Conservation (phyloP, 2,329 filamentous ascomycete genomes). For the Elsinoe australis region DNA sequence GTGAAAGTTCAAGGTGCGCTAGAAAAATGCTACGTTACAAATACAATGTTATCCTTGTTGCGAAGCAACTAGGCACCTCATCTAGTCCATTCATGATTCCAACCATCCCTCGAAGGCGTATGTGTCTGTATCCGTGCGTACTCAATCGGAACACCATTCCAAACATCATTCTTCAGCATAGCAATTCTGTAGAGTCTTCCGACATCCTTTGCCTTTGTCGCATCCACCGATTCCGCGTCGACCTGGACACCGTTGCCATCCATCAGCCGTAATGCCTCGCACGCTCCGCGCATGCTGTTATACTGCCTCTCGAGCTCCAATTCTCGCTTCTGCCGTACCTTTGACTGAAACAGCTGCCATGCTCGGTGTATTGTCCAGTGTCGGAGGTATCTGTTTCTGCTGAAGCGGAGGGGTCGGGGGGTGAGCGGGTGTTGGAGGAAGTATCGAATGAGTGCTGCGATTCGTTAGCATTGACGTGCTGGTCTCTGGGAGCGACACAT, state of each 20-base stretch:
- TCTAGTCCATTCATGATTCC: constrained; percentile 89
- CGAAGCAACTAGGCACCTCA: too few species aligned
- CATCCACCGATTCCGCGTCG: constrained; percentile 23
- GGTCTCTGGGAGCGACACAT: constrained; percentile 16
- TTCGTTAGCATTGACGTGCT: constrained; percentile 2
- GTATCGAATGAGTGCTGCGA: constrained; percentile 57
- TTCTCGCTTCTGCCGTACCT: constrained; percentile 56
- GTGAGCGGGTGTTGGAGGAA: constrained; percentile 61
- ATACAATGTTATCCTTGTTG: too few species aligned
- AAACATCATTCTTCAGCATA: constrained; percentile 85
- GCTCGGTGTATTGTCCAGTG: constrained; percentile 99
- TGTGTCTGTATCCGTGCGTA: constrained; percentile 82
- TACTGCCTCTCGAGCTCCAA: constrained; percentile 70
- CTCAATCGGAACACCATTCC: constrained; percentile 78
- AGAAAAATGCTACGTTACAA: too few species aligned
- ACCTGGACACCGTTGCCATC: constrained; percentile 37
- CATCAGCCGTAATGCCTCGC: constrained; percentile 65
- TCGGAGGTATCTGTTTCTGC: constrained; percentile 74
- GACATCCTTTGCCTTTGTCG: constrained; percentile 48
- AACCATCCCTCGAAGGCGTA: constrained; percentile 67
- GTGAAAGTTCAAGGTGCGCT: too few species aligned
- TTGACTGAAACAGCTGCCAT: constrained; percentile 72
- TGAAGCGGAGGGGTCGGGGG: constrained; percentile 76
- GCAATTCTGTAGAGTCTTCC: constrained; percentile 77
- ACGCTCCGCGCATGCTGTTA: constrained; percentile 74